These are phyloP conservation scores for Microcos paniculata DNA, from an alignment of 345 rosid species.

Conservation along the genomic window DNA sequence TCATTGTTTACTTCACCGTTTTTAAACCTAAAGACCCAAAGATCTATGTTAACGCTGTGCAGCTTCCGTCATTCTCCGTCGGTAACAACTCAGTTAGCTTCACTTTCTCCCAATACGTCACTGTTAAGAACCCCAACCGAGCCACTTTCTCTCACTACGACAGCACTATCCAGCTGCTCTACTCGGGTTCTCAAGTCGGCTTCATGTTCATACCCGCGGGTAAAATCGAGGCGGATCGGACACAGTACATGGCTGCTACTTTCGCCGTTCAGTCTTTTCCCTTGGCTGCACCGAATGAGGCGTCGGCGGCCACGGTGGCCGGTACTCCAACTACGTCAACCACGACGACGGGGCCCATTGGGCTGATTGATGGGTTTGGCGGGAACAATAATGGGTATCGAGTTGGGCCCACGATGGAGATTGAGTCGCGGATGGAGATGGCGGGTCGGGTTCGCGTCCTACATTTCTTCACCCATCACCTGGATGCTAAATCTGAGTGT, in stretches of 20 bases:
- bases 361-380: slow-evolving; percentile 29
- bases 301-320: slow-evolving; percentile 18
- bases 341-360: slow-evolving; percentile 28
- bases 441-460: slow-evolving; percentile 87
- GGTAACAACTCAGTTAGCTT: slow-evolving; percentile 84
- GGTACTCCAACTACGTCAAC: not conserved
- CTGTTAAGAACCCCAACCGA: slow-evolving; percentile 81
- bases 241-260: slow-evolving; percentile 94
- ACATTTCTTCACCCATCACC: slow-evolving; percentile 79
- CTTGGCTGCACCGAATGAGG: slow-evolving; percentile 32
- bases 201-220: slow-evolving; percentile 99
- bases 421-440: slow-evolving; percentile 66
- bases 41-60: slow-evolving; percentile 84
- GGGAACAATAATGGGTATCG: slow-evolving; percentile 36
- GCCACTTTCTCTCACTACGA: slow-evolving; percentile 92
- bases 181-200: slow-evolving; percentile 85
- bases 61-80: slow-evolving; percentile 90
- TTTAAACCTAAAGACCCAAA: slow-evolving; percentile 87
- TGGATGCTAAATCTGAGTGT: slow-evolving; percentile 64
- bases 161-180: slow-evolving; percentile 85
- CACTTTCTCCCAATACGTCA: slow-evolving; percentile 85
- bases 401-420: slow-evolving; percentile 87
- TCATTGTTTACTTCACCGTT: slow-evolving; percentile 89
- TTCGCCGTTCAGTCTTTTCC: slow-evolving; percentile 88
- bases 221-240: slow-evolving; percentile 67